These are phyloP conservation scores for Aspergillus melleus DNA, from an alignment of 2,329 filamentous ascomycete genomes.

Conservation along the genomic window DNA sequence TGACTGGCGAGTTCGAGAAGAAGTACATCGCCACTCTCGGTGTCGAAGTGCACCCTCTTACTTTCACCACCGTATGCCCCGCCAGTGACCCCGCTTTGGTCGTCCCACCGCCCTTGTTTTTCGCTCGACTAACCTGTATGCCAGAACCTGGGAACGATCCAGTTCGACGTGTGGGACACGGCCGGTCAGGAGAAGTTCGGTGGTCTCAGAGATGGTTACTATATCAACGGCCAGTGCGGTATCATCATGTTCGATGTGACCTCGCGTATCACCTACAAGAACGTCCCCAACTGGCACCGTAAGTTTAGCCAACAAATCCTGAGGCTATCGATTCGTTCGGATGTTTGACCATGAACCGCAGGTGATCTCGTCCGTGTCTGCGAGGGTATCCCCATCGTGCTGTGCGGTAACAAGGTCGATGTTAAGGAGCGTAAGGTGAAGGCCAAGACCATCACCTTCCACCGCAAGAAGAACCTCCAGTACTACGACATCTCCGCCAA, in stretches of 20 bases:
- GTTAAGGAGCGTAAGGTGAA: constrained; percentile 99
- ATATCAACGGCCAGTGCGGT: constrained; percentile 99
- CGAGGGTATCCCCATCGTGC: constrained; percentile 98
- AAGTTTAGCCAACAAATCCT: constrained; percentile 48
- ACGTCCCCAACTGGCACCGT: constrained; percentile 99
- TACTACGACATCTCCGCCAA: constrained; percentile 99
- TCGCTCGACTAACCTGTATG: constrained; percentile 28
- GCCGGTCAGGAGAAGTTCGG: constrained; percentile 99
- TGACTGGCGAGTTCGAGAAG: constrained; percentile 99
- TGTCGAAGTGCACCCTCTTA: constrained; percentile 98
- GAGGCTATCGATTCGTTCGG: background rate
- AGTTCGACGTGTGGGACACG: constrained; percentile 99
- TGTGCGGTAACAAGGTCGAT: constrained; percentile 99
- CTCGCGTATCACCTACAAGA: constrained; percentile 99
- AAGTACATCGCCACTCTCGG: constrained; percentile 99
- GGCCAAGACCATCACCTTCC: constrained; percentile 99
- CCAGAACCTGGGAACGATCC: constrained; percentile 89
- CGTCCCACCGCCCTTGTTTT: constrained; percentile 14
- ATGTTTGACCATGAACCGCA: constrained; percentile 39
- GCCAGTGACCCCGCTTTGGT: constrained; percentile 33
- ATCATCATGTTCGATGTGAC: constrained; percentile 99
- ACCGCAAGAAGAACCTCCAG: constrained; percentile 99
- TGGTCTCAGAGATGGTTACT: constrained; percentile 98
- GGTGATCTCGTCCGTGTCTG: constrained; percentile 98
- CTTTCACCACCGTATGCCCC: constrained; percentile 89